phyloP scores from a whole-genome alignment of 768 basidiomycete species.

The Termitomyces sp. region DNA sequence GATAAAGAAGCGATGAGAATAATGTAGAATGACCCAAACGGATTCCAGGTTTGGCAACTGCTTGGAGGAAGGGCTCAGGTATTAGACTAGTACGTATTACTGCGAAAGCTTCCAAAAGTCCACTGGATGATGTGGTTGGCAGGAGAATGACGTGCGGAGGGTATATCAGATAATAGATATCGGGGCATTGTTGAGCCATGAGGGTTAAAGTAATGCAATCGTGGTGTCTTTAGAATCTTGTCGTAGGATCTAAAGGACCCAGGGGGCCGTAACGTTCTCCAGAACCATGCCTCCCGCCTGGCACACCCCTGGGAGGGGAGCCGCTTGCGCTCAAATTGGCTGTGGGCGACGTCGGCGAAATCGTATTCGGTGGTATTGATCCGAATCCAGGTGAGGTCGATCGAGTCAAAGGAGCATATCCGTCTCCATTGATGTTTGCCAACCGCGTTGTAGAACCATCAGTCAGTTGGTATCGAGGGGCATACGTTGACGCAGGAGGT shows the following conservation, averaged over 20 bases:
- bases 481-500: conserved; percentile 40
- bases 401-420: conserved; percentile 54
- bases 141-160: conserved; percentile 29
- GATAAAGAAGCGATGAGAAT: conserved; percentile 9
- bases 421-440: conserved; percentile 40
- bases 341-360: conserved; percentile 40
- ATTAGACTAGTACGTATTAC: conserved; percentile 29
- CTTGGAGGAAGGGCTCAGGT: conserved; percentile 13
- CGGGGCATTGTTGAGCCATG: conserved; percentile 19
- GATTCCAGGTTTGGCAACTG: conserved; percentile 11
- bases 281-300: conserved; percentile 21
- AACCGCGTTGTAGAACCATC: conserved; percentile 49
- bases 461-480: conserved; percentile 60
- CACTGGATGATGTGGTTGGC: conserved; percentile 22
- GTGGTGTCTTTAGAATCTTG: conserved; percentile 38
- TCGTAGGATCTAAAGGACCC: conserved; percentile 60
- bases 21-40: conserved; percentile 10
- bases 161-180: conserved; percentile 38
- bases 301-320: conserved; percentile 11
- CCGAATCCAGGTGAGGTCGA: conserved; percentile 41
- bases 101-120: conserved; percentile 25
- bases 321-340: conserved; percentile 22
- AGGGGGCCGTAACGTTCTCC: conserved; percentile 49
- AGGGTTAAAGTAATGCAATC: conserved; percentile 18
- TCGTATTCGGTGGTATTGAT: conserved; percentile 24